phyloP scores from a whole-genome alignment of 306 rosid species.

The Prunus mira region DNA sequence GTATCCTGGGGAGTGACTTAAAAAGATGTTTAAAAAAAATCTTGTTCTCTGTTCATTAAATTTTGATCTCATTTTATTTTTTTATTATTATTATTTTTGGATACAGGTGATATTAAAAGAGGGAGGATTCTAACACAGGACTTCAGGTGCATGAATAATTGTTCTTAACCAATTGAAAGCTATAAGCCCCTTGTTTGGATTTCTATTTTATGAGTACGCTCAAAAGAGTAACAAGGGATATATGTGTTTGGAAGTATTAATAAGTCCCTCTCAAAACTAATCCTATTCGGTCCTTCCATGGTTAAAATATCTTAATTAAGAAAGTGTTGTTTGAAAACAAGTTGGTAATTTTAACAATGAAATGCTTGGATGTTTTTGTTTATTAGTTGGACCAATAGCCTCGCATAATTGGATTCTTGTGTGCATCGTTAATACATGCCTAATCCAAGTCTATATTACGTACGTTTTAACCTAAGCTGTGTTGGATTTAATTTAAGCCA shows the following conservation, averaged over 20 bases:
- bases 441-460: background rate
- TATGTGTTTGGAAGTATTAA: no score
- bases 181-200: no score
- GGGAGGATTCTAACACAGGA: accelerated
- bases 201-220: no score
- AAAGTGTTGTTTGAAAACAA: background rate
- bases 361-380: background rate
- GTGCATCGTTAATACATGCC: background rate
- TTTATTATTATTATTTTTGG: no score
- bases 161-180: no score
- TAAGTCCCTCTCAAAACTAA: background rate
- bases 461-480: background rate
- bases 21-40: no score
- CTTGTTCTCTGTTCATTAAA: no score
- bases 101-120: no score
- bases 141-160: no score
- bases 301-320: conserved; percentile 4
- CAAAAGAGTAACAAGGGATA: background rate
- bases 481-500: background rate
- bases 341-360: background rate
- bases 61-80: no score
- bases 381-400: conserved; percentile 3
- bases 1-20: no score
- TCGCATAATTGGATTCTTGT: background rate
- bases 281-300: background rate